Evolutionary conservation across 441 rosid species (phyloP).

Genomic region (Aquilaria agallochum): DNA sequence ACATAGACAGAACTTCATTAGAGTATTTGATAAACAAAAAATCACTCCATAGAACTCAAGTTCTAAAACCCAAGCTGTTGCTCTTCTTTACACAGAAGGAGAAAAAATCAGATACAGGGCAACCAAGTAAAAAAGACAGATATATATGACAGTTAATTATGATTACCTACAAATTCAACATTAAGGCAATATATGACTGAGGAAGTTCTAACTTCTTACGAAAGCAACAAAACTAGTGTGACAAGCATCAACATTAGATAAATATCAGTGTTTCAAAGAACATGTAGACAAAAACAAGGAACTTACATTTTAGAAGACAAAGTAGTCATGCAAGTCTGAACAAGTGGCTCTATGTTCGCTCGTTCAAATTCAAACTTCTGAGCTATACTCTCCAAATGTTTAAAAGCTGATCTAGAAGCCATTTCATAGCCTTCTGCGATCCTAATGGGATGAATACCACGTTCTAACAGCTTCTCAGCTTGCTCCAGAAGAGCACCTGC

Average conservation of each 20-base stretch:
- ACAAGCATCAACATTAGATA: not conserved
- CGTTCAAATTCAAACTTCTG: constrained; percentile 67
- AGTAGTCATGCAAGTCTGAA: constrained; percentile 93
- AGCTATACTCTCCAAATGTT: constrained; percentile 63
- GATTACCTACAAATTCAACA: too few species aligned
- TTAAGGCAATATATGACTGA: too few species aligned
- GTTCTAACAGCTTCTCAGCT: constrained; percentile 79
- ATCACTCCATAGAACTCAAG: too few species aligned
- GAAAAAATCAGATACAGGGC: too few species aligned
- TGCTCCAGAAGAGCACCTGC: constrained; percentile 91
- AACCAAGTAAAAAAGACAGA: not conserved
- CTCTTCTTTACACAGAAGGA: too few species aligned
- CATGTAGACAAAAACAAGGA: not conserved
- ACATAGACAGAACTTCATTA: too few species aligned
- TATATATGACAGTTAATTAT: not conserved
- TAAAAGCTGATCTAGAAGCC: constrained; percentile 80
- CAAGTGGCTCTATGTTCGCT: constrained; percentile 58
- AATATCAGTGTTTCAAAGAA: not conserved
- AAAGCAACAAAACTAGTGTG: too few species aligned
- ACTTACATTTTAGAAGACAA: constrained; percentile 82
- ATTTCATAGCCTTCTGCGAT: constrained; percentile 84
- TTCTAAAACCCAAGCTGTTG: too few species aligned
- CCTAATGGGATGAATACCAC: constrained; percentile 87
- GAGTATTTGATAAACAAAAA: too few species aligned
- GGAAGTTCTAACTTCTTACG: too few species aligned